These are phyloP conservation scores for Rhododendron kiyosumense DNA, from an alignment of 148 eudicot genomes.

Conservation along the genomic window DNA sequence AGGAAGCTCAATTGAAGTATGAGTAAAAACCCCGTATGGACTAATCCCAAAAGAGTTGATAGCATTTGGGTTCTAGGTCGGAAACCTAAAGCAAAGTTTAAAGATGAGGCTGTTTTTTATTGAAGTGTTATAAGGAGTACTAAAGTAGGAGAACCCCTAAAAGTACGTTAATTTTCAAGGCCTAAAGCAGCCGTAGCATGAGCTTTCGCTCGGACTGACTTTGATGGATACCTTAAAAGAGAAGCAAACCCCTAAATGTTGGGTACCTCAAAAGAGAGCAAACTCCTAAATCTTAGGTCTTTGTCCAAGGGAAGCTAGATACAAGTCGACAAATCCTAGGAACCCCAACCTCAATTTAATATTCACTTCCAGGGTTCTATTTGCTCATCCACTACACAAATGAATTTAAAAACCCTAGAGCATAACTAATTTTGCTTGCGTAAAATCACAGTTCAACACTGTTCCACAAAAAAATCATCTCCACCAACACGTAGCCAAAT, in stretches of 20 bases:
- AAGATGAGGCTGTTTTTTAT: not conserved
- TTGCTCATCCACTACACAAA: not conserved
- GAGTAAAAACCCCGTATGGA: not conserved
- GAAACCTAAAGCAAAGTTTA: too few relatives aligned
- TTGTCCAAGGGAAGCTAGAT: not conserved
- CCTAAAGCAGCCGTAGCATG: too few relatives aligned
- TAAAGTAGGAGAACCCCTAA: too few relatives aligned
- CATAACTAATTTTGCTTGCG: not conserved
- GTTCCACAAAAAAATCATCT: not conserved
- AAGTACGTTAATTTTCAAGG: too few relatives aligned
- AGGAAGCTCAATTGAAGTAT: not conserved
- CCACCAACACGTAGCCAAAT: not conserved
- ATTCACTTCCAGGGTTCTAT: not conserved
- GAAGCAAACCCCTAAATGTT: too few relatives aligned
- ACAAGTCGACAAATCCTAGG: not conserved
- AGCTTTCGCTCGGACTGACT: not conserved
- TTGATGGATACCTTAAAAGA: too few relatives aligned
- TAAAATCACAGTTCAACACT: not conserved
- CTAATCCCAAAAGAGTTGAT: not conserved
- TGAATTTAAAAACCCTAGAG: not conserved
- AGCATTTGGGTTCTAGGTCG: not conserved
- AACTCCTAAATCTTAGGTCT: not conserved
- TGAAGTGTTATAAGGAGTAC: too few relatives aligned
- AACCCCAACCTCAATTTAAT: not conserved
- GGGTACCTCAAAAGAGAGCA: not conserved